phyloP scores from a whole-genome alignment of 129 eudicot species.

The Pseudognaphalium luteoalbum region DNA sequence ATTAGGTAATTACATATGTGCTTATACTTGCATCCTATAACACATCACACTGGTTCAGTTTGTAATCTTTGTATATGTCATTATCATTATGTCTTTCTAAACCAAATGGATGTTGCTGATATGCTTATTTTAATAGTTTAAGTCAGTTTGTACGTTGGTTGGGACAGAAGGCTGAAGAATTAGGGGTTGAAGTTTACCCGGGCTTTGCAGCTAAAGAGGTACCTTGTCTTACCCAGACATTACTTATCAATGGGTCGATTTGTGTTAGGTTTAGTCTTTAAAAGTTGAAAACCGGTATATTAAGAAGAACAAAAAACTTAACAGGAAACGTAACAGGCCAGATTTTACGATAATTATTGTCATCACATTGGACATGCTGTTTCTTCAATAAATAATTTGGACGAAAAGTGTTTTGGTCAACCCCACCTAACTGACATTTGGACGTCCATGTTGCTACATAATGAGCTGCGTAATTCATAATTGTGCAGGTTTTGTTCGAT shows the following conservation, averaged over 20 bases:
- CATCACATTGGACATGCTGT: not conserved
- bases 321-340: not conserved
- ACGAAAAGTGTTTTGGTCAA: not conserved
- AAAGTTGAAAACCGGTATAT: too few relatives aligned
- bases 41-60: not conserved
- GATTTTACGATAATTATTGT: not conserved
- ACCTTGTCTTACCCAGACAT: not conserved
- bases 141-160: conserved; percentile 96
- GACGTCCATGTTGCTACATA: not conserved
- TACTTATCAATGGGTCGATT: not conserved
- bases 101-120: conserved; percentile 8
- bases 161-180: conserved; percentile 93
- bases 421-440: not conserved
- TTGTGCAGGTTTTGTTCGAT: conserved; percentile 67
- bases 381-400: not conserved
- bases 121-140: conserved; percentile 55
- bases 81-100: not conserved
- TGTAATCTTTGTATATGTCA: not conserved
- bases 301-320: not conserved
- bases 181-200: conserved; percentile 96
- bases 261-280: not conserved
- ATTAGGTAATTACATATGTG: conserved; percentile 6
- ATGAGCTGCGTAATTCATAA: not conserved
- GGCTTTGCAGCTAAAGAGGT: conserved; percentile 99
- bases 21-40: not conserved